Evolutionary conservation across 2,329 filamentous ascomycete species (phyloP).

Genomic region (Grosmannia serpens): DNA sequence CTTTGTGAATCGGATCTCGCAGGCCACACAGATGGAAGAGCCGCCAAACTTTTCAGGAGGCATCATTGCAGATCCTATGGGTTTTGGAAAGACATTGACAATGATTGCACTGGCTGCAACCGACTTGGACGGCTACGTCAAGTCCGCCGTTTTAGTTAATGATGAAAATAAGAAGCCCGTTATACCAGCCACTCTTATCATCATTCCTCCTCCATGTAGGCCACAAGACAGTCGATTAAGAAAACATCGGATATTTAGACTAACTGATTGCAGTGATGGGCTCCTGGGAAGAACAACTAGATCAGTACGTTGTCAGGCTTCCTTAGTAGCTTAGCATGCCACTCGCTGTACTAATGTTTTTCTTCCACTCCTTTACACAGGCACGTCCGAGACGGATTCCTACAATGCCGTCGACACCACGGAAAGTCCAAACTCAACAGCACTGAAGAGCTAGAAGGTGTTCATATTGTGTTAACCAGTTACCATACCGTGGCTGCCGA

Average conservation of each 20-base stretch:
- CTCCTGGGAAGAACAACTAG: conserved; percentile 26
- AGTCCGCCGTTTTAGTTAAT: background rate
- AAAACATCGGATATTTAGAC: conserved; percentile 3
- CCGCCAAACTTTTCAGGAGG: conserved; percentile 28
- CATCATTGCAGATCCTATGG: conserved; percentile 34
- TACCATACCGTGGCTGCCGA: conserved; percentile 29
- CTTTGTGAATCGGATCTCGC: conserved; percentile 24
- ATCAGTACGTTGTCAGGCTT: conserved; percentile 11
- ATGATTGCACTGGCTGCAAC: conserved; percentile 29
- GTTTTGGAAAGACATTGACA: conserved; percentile 31
- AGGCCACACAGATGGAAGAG: conserved; percentile 15
- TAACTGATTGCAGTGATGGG: conserved; percentile 23
- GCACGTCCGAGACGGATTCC: conserved; percentile 14
- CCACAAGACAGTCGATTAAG: background rate
- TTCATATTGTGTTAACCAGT: conserved; percentile 26
- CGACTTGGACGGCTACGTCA: conserved; percentile 10
- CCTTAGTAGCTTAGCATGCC: too few species aligned
- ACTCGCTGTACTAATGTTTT: too few species aligned
- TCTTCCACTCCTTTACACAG: conserved; percentile 7
- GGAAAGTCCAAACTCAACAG: conserved; percentile 14
- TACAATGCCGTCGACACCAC: conserved; percentile 20
- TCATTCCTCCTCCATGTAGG: conserved; percentile 26
- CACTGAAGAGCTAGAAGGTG: conserved; percentile 6
- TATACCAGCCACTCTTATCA: conserved; percentile 19
- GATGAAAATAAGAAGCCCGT: background rate